Conservation (phyloP, 805 yeast species). For the Suhomyces prunicola region DNA sequence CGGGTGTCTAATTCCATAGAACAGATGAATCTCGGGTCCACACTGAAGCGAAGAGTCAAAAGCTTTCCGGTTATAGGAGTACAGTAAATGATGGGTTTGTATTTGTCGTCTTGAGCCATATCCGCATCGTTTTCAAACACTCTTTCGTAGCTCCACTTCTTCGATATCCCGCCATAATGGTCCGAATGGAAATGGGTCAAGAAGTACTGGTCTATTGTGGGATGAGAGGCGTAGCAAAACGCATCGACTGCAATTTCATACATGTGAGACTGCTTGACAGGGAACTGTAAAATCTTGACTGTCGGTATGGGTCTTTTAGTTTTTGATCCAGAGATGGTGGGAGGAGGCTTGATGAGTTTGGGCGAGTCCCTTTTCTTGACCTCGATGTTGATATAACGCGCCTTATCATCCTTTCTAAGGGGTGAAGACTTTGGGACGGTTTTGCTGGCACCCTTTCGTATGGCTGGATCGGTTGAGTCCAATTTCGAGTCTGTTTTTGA, state of each 20-base stretch:
- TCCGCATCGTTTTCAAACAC: constrained; percentile 28
- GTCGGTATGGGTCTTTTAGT: constrained; percentile 46
- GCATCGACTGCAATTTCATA: constrained; percentile 63
- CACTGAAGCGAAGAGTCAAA: constrained; percentile 50
- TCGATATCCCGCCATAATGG: constrained; percentile 84
- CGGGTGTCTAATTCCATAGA: constrained; percentile 38
- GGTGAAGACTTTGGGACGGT: neutral
- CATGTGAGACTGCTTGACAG: constrained; percentile 12
- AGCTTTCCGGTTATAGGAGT: constrained; percentile 67
- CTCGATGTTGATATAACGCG: constrained; percentile 9
- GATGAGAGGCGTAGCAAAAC: constrained; percentile 48
- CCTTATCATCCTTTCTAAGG: neutral
- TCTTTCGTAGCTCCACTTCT: constrained; percentile 60
- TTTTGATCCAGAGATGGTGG: constrained; percentile 14
- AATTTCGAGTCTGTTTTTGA: neutral
- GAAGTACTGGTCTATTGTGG: constrained; percentile 50
- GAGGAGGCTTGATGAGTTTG: constrained; percentile 10
- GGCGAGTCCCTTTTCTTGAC: constrained; percentile 1
- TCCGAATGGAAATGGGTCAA: constrained; percentile 89
- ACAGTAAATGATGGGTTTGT: constrained; percentile 65
- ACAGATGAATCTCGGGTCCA: constrained; percentile 47
- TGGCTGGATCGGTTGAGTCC: neutral
- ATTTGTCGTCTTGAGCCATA: constrained; percentile 19
- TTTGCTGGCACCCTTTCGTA: neutral
- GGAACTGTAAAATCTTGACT: constrained; percentile 51